Percentiles rank a stretch among this genome's conserved stretches.
Evolutionary conservation across 202 grass and related monocot genomes (phyloP).

Genomic region (Setaria viridis): DNA sequence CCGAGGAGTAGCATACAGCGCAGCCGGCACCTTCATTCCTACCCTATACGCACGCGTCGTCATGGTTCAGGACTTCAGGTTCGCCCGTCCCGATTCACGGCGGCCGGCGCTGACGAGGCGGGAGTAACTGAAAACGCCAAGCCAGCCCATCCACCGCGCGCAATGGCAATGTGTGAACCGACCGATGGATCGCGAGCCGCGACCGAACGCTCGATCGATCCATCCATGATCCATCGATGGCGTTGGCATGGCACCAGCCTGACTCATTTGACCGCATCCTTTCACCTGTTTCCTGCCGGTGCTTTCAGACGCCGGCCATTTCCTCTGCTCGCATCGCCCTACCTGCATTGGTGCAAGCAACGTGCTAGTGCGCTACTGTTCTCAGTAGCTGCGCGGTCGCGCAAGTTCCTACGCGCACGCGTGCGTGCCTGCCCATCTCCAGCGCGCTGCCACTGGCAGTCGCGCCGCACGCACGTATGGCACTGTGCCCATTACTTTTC

Average conservation of each 20-base stretch:
- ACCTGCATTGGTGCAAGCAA: neutral
- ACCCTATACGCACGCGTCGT: too few species aligned
- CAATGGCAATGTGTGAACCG: constrained; percentile 19
- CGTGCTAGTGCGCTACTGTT: too few species aligned
- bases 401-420: too few species aligned
- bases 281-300: neutral
- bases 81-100: neutral
- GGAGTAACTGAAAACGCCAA: neutral
- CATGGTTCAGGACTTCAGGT: neutral
- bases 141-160: neutral
- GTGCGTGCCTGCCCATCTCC: neutral
- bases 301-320: neutral
- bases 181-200: neutral
- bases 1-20: neutral
- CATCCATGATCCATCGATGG: neutral
- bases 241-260: neutral
- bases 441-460: neutral
- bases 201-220: too few species aligned
- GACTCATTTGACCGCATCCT: neutral
- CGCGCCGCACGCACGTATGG: too few species aligned
- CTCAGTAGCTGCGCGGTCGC: too few species aligned
- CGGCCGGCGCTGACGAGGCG: neutral
- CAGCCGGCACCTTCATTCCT: too few species aligned
- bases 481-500: too few species aligned
- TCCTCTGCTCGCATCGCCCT: neutral